phyloP scores from a whole-genome alignment of 805 yeast genomes.

The Suhomyces xylopsoci region DNA sequence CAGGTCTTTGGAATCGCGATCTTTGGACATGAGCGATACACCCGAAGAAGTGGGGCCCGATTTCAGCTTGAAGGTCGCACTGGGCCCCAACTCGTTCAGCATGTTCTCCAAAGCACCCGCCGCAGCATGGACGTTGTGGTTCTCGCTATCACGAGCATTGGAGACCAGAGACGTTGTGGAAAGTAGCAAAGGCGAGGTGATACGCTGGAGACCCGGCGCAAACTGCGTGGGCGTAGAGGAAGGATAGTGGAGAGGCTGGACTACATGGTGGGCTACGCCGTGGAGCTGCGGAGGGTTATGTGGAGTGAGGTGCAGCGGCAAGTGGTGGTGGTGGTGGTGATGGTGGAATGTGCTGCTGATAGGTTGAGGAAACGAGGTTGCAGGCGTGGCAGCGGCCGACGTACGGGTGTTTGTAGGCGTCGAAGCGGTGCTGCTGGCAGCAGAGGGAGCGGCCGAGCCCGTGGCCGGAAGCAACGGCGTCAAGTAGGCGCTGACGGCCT shows the following conservation, averaged over 20 bases:
- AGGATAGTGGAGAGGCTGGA: conserved; percentile 63
- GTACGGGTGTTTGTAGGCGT: conserved; percentile 2
- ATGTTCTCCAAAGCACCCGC: conserved; percentile 45
- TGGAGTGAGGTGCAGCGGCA: conserved; percentile 9
- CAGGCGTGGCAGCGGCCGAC: conserved; percentile 1
- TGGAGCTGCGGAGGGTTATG: conserved; percentile 13
- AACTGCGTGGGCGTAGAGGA: conserved; percentile 68
- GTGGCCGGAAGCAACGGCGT: conserved; percentile 31
- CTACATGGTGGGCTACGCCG: conserved; percentile 24
- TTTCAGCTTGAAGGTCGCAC: conserved; percentile 37
- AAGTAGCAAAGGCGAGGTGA: conserved; percentile 62
- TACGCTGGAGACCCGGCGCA: conserved; percentile 60
- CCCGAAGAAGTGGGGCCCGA: conserved; percentile 12
- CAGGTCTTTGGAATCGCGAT: not conserved
- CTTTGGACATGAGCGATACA: conserved; percentile 27
- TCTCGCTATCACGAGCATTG: conserved; percentile 30
- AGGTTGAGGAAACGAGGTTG: conserved; percentile 9
- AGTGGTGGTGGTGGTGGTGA: conserved; percentile 11
- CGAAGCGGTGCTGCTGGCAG: conserved; percentile 6
- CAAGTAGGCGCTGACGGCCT: conserved; percentile 10
- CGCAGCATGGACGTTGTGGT: conserved; percentile 16
- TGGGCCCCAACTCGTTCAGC: conserved; percentile 44
- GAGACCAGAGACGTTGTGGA: conserved; percentile 48
- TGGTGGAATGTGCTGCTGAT: conserved; percentile 10
- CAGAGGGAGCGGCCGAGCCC: conserved; percentile 7